Base-by-base conservation (phyloP, 2,329 filamentous ascomycete genomes). In the Onygenales sp. region DNA sequence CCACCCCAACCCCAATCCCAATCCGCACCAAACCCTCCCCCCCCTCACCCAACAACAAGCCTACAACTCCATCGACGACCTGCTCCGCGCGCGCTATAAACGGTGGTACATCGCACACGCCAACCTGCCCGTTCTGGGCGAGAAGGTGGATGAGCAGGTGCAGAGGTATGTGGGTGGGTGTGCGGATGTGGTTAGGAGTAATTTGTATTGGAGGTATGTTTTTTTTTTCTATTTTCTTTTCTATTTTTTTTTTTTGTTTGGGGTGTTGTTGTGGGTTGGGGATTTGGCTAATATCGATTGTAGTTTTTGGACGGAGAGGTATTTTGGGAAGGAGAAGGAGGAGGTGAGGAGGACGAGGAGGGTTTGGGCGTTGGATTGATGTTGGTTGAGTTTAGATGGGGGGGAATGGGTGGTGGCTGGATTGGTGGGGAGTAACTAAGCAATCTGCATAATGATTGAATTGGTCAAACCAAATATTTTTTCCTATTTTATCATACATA, bases 161-260 rank as follows among this genome's bases (percentile, higher is more conserved):
- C 61, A 64, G 33, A 35, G 56, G 41, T 64, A 63, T 41, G 60
- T 64, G 27, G 54, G 54, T 11, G 61, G 58, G 1, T 57, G 60
- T 27, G 58, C 58, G 48, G 56, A 63, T 54, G 52, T 63, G 27
- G 55, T 61, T 9, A 46, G 53, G 36, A 61, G 61, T 9, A 64
- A 63, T 54, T 35, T 63, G 33, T 57, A 60, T 35, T 64, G 63
- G 61, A 65, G 61, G 61, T 61, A 32, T 11, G 57, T 53, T 14
- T 32, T n/a, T 14, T n/a, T 13, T n/a, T 14, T 43, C 17, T 17
- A 17, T 43, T 14, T 14, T 14, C 41, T n/a, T 8, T 41, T 39
- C 17, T 38, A 3, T n/a, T 7, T 5, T 33, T 33, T n/a, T 39
- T 31, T 33, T 47, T 35, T 10, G 21, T 9, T 2, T 31, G 5